Percentiles rank a stretch among this genome's conserved stretches.
phyloP scores from a whole-genome alignment of 2,329 filamentous ascomycete genomes.

The Sporothrix pallida region DNA sequence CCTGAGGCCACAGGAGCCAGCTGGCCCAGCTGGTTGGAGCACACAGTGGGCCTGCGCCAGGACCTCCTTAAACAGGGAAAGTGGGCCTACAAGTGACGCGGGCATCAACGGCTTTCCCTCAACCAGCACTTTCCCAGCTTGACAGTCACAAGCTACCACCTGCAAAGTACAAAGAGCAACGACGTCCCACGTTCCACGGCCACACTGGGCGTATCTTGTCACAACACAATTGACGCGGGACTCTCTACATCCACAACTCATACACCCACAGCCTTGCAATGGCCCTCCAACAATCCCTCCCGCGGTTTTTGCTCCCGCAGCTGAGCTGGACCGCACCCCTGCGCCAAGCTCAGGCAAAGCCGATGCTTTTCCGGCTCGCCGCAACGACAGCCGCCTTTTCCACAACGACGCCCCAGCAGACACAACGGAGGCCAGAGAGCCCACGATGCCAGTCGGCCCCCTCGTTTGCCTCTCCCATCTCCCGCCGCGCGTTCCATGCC shows the following conservation, averaged over 20 bases:
- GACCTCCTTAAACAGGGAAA: constrained; percentile 26
- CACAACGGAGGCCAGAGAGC: neutral
- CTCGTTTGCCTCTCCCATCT: neutral
- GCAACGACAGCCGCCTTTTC: constrained; percentile 12
- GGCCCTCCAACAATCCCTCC: constrained; percentile 51
- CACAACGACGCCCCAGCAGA: neutral
- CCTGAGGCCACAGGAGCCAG: constrained; percentile 26
- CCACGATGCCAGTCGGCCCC: neutral
- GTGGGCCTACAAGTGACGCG: constrained; percentile 29
- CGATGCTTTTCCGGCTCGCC: constrained; percentile 32
- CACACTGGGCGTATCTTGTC: no score
- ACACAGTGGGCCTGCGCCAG: neutral
- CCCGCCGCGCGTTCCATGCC: constrained; percentile 64
- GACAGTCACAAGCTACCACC: constrained; percentile 8
- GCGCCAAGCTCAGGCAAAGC: constrained; percentile 25
- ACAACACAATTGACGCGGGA: no score
- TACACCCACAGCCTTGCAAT: constrained; percentile 41
- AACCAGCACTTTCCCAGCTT: constrained; percentile 5
- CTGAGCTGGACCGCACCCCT: constrained; percentile 57
- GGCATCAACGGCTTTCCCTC: constrained; percentile 30
- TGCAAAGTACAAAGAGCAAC: neutral
- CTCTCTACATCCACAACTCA: neutral
- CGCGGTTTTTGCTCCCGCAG: constrained; percentile 60
- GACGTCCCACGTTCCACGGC: no score
- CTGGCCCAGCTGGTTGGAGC: neutral